Evolutionary conservation across 345 rosid genomes (phyloP).

Genomic region (Turnera subulata): DNA sequence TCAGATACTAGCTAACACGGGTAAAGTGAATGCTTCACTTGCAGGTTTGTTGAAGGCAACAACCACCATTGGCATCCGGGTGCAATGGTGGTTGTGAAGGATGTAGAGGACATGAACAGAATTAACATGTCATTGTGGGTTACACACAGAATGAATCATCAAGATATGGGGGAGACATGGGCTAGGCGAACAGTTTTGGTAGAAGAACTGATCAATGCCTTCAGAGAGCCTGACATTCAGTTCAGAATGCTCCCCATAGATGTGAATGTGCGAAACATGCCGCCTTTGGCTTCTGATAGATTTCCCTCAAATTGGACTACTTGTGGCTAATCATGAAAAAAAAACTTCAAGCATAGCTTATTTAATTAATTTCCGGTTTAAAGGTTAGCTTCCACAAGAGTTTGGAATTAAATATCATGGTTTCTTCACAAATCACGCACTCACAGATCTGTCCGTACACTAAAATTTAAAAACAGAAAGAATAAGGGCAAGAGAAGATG

Average conservation of each 20-base stretch:
- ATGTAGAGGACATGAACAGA: conserved; percentile 52
- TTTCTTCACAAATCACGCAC: too few relatives aligned
- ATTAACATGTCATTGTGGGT: conserved; percentile 24
- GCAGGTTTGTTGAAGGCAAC: conserved; percentile 30
- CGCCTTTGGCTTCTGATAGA: conserved; percentile 16
- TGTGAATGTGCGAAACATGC: conserved; percentile 36
- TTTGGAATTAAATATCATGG: too few relatives aligned
- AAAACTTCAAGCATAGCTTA: too few relatives aligned
- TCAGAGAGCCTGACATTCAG: conserved; percentile 34
- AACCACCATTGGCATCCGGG: conserved; percentile 31
- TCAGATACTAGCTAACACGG: background rate
- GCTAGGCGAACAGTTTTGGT: conserved; percentile 28
- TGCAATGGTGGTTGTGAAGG: conserved; percentile 22
- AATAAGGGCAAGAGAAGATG: too few relatives aligned
- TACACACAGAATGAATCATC: conserved; percentile 33
- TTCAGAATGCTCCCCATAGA: conserved; percentile 39
- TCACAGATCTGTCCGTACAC: too few relatives aligned
- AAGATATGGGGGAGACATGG: conserved; percentile 26
- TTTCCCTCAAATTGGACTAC: conserved; percentile 38
- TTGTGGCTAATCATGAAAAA: background rate
- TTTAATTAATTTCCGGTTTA: too few relatives aligned
- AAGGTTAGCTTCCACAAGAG: too few relatives aligned
- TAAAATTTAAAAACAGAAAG: too few relatives aligned
- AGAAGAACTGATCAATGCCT: conserved; percentile 34
- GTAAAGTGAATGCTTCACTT: background rate